Conservation (phyloP, 2,329 filamentous ascomycete species). For the Lasiodiplodia gonubiensis region DNA sequence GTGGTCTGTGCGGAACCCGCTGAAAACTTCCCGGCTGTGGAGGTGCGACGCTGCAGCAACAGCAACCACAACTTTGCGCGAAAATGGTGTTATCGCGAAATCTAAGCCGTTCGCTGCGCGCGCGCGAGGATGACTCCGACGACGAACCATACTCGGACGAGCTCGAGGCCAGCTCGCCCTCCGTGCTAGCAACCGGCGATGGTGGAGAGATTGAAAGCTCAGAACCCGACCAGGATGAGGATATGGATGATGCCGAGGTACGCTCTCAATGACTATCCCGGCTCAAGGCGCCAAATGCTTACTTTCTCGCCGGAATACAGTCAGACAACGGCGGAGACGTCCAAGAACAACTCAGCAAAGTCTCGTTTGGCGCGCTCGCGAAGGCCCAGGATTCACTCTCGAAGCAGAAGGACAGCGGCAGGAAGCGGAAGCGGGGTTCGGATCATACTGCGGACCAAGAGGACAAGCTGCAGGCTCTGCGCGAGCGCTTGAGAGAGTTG, state of each 20-base stretch:
- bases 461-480: constrained; percentile 53
- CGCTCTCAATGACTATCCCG: background rate
- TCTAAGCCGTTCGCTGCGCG: constrained; percentile 44
- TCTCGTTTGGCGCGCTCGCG: constrained; percentile 90
- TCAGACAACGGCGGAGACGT: constrained; percentile 49
- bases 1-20: constrained; percentile 8
- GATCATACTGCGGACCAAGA: constrained; percentile 48
- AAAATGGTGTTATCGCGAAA: constrained; percentile 44
- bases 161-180: constrained; percentile 47
- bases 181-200: constrained; percentile 47
- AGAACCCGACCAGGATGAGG: constrained; percentile 44
- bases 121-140: constrained; percentile 43
- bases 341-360: constrained; percentile 57
- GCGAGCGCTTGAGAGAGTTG: constrained; percentile 52
- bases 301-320: constrained; percentile 33
- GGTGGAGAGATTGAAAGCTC: constrained; percentile 39
- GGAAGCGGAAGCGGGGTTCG: constrained; percentile 52
- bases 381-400: constrained; percentile 77
- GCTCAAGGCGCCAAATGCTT: background rate
- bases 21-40: constrained; percentile 18
- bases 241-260: constrained; percentile 38
- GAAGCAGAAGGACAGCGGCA: constrained; percentile 40
- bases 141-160: constrained; percentile 48
- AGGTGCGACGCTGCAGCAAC: background rate
- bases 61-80: background rate